Conservation (phyloP, 768 basidiomycete genomes). For the Solioccasus polychromus region DNA sequence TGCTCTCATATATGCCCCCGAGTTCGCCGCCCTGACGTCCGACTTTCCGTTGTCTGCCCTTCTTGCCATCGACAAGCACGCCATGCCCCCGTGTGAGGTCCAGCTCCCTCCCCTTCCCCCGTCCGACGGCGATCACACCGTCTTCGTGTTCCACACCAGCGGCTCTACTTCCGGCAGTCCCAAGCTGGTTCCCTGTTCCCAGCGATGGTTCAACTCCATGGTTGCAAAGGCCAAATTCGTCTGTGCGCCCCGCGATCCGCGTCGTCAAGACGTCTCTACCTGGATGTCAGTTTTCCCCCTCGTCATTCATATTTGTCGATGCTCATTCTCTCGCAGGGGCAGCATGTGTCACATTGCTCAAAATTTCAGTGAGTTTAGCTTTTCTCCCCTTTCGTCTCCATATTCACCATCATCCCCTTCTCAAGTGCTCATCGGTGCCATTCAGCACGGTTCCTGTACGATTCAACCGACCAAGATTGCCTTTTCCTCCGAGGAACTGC, state of each 20-base stretch:
- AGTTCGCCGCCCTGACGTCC: conserved; percentile 45
- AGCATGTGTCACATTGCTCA: conserved; percentile 84
- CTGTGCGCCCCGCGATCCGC: conserved; percentile 44
- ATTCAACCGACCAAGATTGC: conserved; percentile 65
- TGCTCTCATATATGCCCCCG: conserved; percentile 63
- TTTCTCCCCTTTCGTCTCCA: conserved; percentile 21
- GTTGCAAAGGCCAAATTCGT: conserved; percentile 58
- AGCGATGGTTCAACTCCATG: conserved; percentile 61
- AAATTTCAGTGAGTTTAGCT: conserved; percentile 57
- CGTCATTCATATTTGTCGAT: conserved; percentile 16
- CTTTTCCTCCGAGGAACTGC: conserved; percentile 66
- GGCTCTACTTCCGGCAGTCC: conserved; percentile 84
- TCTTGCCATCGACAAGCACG: conserved; percentile 40
- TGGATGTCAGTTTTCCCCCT: conserved; percentile 64
- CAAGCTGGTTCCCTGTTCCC: conserved; percentile 71
- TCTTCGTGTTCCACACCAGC: conserved; percentile 76
- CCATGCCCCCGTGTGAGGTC: conserved; percentile 35
- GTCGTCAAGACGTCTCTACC: conserved; percentile 63
- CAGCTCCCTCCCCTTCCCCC: conserved; percentile 44
- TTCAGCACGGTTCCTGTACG: conserved; percentile 72
- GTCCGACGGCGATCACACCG: conserved; percentile 39
- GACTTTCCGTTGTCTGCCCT: conserved; percentile 49
- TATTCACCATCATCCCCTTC: conserved; percentile 11
- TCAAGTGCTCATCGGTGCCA: conserved; percentile 63
- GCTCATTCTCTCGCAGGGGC: conserved; percentile 53